Base-by-base conservation (phyloP, 2,329 filamentous ascomycete species). In the Ascosphaera acerosa region DNA sequence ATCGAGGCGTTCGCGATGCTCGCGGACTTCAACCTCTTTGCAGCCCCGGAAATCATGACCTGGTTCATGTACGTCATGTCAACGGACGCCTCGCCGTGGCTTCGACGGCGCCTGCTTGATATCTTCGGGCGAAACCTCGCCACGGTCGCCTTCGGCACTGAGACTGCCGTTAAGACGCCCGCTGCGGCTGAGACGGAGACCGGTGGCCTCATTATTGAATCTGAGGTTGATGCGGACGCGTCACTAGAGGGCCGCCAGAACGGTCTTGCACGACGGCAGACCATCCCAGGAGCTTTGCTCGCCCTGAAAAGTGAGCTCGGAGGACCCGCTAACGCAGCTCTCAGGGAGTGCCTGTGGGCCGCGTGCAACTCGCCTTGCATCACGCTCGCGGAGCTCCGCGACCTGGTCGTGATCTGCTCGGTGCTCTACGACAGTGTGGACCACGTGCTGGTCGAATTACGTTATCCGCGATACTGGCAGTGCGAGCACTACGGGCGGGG, bases 1-100 rank as follows among this genome's bases (percentile, higher is more conserved):
- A 38, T 70, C 12, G 57, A 62, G 33, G 67, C 67, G 2, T 70
- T 70, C 45, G 51, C 58, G 15, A 65, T 61, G 36, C 50, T 73
- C 1, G 52, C 65, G 18, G 59, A 65, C 12, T 51, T 68, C 6
- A 63, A 63, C 31, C 49, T 66, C 33, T 57, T 64, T 22, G 54
- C 54, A 22, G 53, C 55, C 29, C 52, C 60, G 7, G 52, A 55
- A 6, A 51, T 71, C 12, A 44, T 70, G 33, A 56, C 52, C 22
- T 70, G 65, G 50, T 51, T 70, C 33, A 48, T 72, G 20, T 61
- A 62, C 37, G 60, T 57, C 14, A 57, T 70, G 42, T 57, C 57
- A 1, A 55, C 58, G 14, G 66, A 71, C 37, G 52, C 56, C 3
- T 71, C 67, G 4, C 59, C 64, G 1, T 66, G 59, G 47, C 54